A percentile compares a stretch with the other conserved stretches of the same genome.
phyloP scores from a whole-genome alignment of 768 basidiomycete genomes.

The Favolaschia claudopus region DNA sequence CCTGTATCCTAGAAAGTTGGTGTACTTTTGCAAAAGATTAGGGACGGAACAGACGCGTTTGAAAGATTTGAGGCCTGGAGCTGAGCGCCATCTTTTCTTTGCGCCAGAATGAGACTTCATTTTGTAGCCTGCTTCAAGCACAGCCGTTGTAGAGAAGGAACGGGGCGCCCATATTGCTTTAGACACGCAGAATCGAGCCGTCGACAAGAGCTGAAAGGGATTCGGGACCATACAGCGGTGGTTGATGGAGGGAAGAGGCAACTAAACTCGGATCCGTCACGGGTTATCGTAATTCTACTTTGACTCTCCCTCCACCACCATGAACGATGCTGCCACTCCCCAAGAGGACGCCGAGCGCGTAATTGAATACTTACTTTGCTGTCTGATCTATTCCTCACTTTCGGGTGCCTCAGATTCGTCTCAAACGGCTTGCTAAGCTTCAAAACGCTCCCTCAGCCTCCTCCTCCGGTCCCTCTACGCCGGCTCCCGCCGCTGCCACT shows the following conservation, averaged over 20 bases:
- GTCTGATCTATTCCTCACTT: slow-evolving; percentile 9
- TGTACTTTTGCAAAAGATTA: background rate
- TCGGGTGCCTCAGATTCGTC: slow-evolving; percentile 71
- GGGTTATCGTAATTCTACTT: too few relatives aligned
- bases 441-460: slow-evolving; percentile 54
- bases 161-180: slow-evolving; percentile 39
- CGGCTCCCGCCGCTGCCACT: slow-evolving; percentile 36
- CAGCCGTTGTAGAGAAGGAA: slow-evolving; percentile 66
- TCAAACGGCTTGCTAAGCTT: slow-evolving; percentile 90
- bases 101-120: slow-evolving; percentile 83
- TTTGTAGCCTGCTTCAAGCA: slow-evolving; percentile 71
- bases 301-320: slow-evolving; percentile 23
- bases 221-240: background rate
- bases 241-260: background rate
- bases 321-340: slow-evolving; percentile 57
- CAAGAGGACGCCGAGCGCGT: slow-evolving; percentile 86
- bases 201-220: slow-evolving; percentile 8
- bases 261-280: background rate
- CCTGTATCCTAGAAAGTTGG: slow-evolving; percentile 46
- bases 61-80: slow-evolving; percentile 69
- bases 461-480: slow-evolving; percentile 46
- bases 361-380: slow-evolving; percentile 34
- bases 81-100: slow-evolving; percentile 81
- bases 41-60: slow-evolving; percentile 62
- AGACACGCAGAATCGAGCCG: slow-evolving; percentile 12